Conservation (phyloP, 78 protist genomes). For the Speleostelium caveatum region DNA sequence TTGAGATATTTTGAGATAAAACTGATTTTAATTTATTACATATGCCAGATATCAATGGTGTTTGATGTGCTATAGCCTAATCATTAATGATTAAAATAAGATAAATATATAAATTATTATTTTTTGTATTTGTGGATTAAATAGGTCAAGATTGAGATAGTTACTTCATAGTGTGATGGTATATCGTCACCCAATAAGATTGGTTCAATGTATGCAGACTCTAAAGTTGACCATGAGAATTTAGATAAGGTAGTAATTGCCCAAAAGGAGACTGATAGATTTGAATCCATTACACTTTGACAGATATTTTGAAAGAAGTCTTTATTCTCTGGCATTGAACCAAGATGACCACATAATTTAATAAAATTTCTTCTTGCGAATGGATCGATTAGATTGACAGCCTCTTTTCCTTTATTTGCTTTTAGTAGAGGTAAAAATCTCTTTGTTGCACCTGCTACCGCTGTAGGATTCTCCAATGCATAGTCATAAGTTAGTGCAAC, state of each 20-base stretch:
- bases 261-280: slow-evolving; percentile 30
- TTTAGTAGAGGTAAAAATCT: slow-evolving; percentile 61
- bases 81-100: too few species aligned
- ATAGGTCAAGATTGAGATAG: not conserved
- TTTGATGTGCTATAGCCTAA: slow-evolving; percentile 10
- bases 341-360: slow-evolving; percentile 42
- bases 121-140: not conserved
- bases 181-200: slow-evolving; percentile 31
- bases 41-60: slow-evolving; percentile 31
- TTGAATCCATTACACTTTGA: slow-evolving; percentile 44
- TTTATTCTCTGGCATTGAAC: slow-evolving; percentile 23
- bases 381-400: slow-evolving; percentile 52
- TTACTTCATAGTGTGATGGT: slow-evolving; percentile 41
- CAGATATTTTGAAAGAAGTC: slow-evolving; percentile 75
- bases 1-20: not conserved
- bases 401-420: slow-evolving; percentile 75
- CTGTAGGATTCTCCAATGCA: slow-evolving; percentile 63
- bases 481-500: slow-evolving; percentile 38
- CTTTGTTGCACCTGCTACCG: slow-evolving; percentile 45
- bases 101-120: not conserved
- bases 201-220: slow-evolving; percentile 37
- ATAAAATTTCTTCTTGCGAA: slow-evolving; percentile 63
- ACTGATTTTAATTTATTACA: slow-evolving; percentile 47
- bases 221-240: slow-evolving; percentile 65
- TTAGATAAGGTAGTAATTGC: slow-evolving; percentile 34